Evolutionary conservation across 2,329 filamentous ascomycete genomes (phyloP), one percentile per base, ranked within the genome.

Genomic region (Davidsoniella neocaledoniae): DNA sequence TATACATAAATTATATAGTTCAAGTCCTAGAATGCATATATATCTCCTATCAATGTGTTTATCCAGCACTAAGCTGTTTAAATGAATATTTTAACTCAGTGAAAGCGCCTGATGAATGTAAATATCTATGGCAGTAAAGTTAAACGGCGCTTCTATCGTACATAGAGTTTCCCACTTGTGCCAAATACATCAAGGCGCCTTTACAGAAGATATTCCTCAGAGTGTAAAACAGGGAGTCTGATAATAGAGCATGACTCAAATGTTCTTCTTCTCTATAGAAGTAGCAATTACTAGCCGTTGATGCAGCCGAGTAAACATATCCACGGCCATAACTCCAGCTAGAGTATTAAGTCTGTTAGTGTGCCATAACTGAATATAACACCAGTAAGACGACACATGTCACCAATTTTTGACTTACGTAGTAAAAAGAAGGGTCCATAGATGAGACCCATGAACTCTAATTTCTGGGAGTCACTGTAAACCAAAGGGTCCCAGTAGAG

Each of bases 291-390:
- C 60, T 12, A 71, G 59, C 7, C 74, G 68, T 5, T 56, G 60
- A 7, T 73, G 57, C 1, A 78, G 61, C n/a, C 75, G 66, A 36
- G 58, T 46, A 46, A 69, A 74, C 74, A 78, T 77, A 55, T 78
- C 74, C 19, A 67, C 55, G 8, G 67, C 70, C 60, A 77, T 64
- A 1, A 74, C 10, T 0, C 64, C 55, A 12, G 74, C 74, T 77
- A 44, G 3, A 9, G 21, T 19, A 33, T 29, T 21, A 38, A 21
- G 14, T n/a, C 14, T 38, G 16, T 33, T 39, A 23, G 6, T 21
- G 43, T 48, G 14, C n/a, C 17, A 5, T 23, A 4, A n/a, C 42
- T 52, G 23, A 57, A 51, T 12, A 4, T 50, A 19, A 16, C 7
- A 40, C n/a, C 17, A 37, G 12, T 9, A 16, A 19, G 4, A 43